A percentile compares a stretch with the other conserved stretches of the same genome.
Conservation (phyloP, 2,329 filamentous ascomycete species). For the Exserohilum rostratum region DNA sequence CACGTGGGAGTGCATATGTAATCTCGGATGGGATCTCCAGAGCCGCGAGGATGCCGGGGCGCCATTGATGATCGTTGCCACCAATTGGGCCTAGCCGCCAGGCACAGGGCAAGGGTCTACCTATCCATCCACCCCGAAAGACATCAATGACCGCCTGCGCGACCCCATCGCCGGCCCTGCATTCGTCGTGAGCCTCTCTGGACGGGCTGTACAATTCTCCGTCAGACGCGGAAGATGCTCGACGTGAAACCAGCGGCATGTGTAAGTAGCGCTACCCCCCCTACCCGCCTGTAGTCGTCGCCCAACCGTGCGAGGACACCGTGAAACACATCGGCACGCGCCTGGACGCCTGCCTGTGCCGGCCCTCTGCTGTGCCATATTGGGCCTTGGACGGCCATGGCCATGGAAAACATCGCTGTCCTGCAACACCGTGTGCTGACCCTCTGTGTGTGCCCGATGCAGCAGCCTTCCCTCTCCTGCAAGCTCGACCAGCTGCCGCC, state of each 20-base stretch:
- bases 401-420: conserved; percentile 13
- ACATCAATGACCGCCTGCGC: conserved; percentile 10
- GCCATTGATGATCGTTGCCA: conserved; percentile 31
- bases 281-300: conserved; percentile 5
- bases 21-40: conserved; percentile 29
- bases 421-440: conserved; percentile 38
- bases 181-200: conserved; percentile 21
- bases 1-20: conserved; percentile 20
- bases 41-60: conserved; percentile 25
- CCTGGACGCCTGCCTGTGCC: conserved; percentile 21
- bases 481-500: conserved; percentile 47
- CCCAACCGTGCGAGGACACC: conserved; percentile 22
- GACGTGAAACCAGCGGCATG: conserved; percentile 44
- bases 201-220: conserved; percentile 23
- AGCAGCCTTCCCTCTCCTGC: conserved; percentile 50
- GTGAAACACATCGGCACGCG: conserved; percentile 25
- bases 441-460: conserved; percentile 25
- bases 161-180: conserved; percentile 12
- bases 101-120: conserved; percentile 26
- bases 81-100: conserved; percentile 32
- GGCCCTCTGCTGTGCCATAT: conserved; percentile 22
- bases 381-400: conserved; percentile 31
- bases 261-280: conserved; percentile 37
- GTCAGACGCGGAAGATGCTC: conserved; percentile 42
- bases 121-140: conserved; percentile 20